Evolutionary conservation across 192 early-diverging fungal genomes (phyloP), one percentile per base, ranked within the genome.

Genomic region (Coemansia sp.): DNA sequence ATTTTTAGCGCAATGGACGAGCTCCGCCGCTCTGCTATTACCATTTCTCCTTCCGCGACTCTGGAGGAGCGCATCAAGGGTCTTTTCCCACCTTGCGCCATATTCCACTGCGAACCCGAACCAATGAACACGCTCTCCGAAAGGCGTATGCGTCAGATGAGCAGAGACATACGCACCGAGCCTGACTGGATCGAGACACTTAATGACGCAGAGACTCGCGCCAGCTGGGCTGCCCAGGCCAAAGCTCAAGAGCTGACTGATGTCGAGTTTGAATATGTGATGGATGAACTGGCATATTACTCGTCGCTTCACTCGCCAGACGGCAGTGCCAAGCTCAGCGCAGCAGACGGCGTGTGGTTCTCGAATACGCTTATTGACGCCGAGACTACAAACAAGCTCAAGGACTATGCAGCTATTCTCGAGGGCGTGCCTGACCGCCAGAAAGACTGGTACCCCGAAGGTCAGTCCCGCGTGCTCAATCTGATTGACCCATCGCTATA

Each of bases 401-500:
- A 8, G 34, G 34, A 36, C 34, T 36, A 36, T 36, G 34, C 34
- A 36, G 34, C 34, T 36, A 36, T 36, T 36, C 34, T 36, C 0
- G 34, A 36, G 34, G 34, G 34, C 8, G 34, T 7, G 34, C 34
- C 34, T 0, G 34, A 36, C 8, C 34, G 34, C 5, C 34, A 36
- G 34, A 36, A 36, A 36, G 34, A 36, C 34, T 36, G 34, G 34
- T 76, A 84, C 85, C 85, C 88, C 73, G 84, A 76, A 4, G 76
- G 79, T 3, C 66, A 75, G 12, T 71, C 86, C 10, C 73, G 72
- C 63, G 75, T 85, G 16, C 66, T 74, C 8, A 66, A 77, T 42
- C 47, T 85, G 18, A 70, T 85, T 20, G 74, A 85, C 41, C 83
- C 78, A 43, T 85, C 78, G 16, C 59, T 85, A 27, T 77, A 43